Evolutionary conservation across 352 stramenopile species (phyloP).

Genomic region (Globisporangium acanthophoron): DNA sequence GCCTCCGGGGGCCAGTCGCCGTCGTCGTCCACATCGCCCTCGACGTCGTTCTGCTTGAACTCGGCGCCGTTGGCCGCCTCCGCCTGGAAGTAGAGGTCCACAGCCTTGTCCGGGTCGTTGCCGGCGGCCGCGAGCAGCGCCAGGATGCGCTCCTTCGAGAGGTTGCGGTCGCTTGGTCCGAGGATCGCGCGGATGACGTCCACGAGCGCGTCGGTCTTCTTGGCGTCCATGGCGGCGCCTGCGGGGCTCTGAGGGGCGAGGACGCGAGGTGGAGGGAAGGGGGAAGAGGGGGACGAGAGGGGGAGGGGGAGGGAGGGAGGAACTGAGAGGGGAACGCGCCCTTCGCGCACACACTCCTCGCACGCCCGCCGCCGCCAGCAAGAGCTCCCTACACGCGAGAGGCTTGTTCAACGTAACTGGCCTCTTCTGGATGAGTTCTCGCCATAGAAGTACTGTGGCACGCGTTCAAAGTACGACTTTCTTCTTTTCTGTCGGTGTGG

Average conservation of each 20-base stretch:
- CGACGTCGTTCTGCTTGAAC: slow-evolving; percentile 47
- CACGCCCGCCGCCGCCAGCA: neutral
- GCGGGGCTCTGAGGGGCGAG: neutral
- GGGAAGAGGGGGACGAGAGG: neutral
- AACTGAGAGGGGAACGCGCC: neutral
- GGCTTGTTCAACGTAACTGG: neutral
- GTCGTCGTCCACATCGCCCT: slow-evolving; percentile 38
- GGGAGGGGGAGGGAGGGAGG: neutral
- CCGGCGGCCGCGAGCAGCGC: slow-evolving; percentile 46
- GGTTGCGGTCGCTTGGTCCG: slow-evolving; percentile 38
- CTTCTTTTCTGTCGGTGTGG: no score
- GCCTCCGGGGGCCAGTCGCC: slow-evolving; percentile 39
- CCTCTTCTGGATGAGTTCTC: neutral
- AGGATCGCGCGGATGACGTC: slow-evolving; percentile 78
- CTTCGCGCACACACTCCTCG: no score
- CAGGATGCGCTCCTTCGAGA: slow-evolving; percentile 63
- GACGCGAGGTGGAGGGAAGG: neutral
- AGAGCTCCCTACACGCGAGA: neutral
- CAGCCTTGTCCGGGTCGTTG: slow-evolving; percentile 79
- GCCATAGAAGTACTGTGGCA: no score
- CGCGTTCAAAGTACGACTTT: no score
- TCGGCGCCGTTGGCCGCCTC: slow-evolving; percentile 34
- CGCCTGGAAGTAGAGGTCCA: slow-evolving; percentile 75
- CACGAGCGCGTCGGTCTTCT: slow-evolving; percentile 59
- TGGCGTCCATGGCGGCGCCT: slow-evolving; percentile 30